Evolutionary conservation across 2,329 filamentous ascomycete species (phyloP).

Genomic region (Colletotrichum gloeosporioides): DNA sequence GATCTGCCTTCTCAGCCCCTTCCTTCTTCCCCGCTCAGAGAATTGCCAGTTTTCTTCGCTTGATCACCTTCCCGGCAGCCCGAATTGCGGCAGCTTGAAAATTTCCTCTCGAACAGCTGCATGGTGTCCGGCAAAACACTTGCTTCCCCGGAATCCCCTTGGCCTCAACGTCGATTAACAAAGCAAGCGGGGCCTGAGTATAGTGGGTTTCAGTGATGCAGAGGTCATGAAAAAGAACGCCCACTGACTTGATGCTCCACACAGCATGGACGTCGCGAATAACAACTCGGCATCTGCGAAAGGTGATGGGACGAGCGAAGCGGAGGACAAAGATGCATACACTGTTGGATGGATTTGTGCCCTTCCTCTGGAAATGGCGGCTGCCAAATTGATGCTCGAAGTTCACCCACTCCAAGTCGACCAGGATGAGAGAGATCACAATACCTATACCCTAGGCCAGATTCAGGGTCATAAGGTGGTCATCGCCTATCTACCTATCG

Average conservation of each 20-base stretch:
- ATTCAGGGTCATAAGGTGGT: slow-evolving; percentile 37
- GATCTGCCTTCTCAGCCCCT: no score
- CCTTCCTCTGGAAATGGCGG: background rate
- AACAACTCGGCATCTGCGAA: no score
- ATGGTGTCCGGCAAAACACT: no score
- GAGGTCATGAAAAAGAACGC: no score
- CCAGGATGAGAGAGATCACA: slow-evolving; percentile 17
- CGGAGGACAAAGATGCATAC: slow-evolving; percentile 18
- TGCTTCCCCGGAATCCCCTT: no score
- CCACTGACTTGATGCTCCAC: no score
- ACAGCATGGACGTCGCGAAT: no score
- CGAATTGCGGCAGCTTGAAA: no score
- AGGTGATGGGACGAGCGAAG: rapidly evolving
- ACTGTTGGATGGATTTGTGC: slow-evolving; percentile 38
- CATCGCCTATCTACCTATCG: slow-evolving; percentile 32
- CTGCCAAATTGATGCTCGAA: slow-evolving; percentile 30
- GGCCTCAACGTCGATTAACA: no score
- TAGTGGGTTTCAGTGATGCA: rapidly evolving
- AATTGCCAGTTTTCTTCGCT: rapidly evolving
- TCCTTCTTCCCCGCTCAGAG: no score
- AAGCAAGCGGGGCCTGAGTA: no score
- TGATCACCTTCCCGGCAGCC: rapidly evolving
- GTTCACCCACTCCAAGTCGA: slow-evolving; percentile 19
- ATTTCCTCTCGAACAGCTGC: rapidly evolving
- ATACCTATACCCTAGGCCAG: slow-evolving; percentile 27